Evolutionary conservation across 352 stramenopile species (phyloP), one percentile per base, ranked within the genome.

Genomic region (Peronospora farinosa): DNA sequence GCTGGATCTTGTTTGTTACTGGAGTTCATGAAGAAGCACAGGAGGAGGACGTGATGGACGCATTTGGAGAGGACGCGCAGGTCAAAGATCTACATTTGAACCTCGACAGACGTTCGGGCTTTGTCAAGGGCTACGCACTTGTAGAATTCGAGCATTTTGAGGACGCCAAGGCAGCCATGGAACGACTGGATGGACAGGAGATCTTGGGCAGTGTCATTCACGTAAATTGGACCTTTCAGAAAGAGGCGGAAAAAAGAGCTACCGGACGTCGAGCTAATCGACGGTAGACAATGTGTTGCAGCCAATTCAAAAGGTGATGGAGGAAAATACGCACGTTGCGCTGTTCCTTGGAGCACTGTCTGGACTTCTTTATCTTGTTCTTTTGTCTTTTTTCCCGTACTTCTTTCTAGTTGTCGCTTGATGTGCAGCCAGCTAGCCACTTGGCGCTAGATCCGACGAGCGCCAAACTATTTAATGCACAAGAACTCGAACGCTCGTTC

Each of bases 11-110:
- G 10, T 97, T 98, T 63, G 89, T 98, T 25, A 95, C 79, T 11
- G 90, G 91, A 51, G 75, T 98, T 32, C 90, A 98, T 57, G 88
- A 98, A 61, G 95, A 98, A 62, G 93, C 94, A 10, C 86, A 97
- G 60, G 92, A 98, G 56, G 95, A 98, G 57, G 89, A 98, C 62
- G 67, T 98, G 39, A 70, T 97, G 47, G 95, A 98, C 61, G 78
- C 74, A 4, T 98, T 98, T 62, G 84, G 78, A 36, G 95, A 98
- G 52, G 92, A 95, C 66, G 94, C 94, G n/a, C 76, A 84, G 27
- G 88, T 98, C 7, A 97, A 97, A 67, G 97, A 98, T 64, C 65
- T 98, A 59, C 88, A 97, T 67, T 67, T 98, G 66, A 98, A 97
- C 58, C 63, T 98, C 25, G 94, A 98, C 68, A 73, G 95, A 45